A percentile compares a stretch with the other conserved stretches of the same genome.
These are phyloP conservation scores for Pythium aquatile DNA, from an alignment of 352 stramenopile genomes.

Conservation along the genomic window DNA sequence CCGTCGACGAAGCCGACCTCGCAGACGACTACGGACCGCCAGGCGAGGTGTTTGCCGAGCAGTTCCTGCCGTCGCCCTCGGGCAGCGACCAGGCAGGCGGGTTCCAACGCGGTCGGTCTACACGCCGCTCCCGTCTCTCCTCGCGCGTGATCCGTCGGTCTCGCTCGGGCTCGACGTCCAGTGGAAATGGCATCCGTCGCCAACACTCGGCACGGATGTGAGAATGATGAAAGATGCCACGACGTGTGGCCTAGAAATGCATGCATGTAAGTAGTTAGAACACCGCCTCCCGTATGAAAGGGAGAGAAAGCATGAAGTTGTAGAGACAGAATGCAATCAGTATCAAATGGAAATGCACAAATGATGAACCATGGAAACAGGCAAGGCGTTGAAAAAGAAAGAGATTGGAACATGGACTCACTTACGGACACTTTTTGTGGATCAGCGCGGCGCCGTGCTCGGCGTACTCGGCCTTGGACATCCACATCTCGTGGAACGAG, in stretches of 20 bases:
- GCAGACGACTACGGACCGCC: slow-evolving; percentile 26
- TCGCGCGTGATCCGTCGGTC: slow-evolving; percentile 21
- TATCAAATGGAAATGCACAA: slow-evolving; percentile 1
- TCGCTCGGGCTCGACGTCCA: slow-evolving; percentile 24
- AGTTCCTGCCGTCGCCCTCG: slow-evolving; percentile 39
- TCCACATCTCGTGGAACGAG: slow-evolving; percentile 99
- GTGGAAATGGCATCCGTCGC: slow-evolving; percentile 6
- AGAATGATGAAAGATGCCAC: neutral
- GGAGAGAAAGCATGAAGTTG: neutral
- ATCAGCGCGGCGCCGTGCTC: slow-evolving; percentile 96
- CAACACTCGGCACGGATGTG: slow-evolving; percentile 19
- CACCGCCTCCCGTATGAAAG: neutral
- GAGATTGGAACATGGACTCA: neutral
- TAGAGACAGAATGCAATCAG: neutral
- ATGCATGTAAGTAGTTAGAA: neutral
- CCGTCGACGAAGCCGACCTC: slow-evolving; percentile 41
- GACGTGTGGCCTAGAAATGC: neutral
- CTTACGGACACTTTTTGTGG: slow-evolving; percentile 94
- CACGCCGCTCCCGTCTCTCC: slow-evolving; percentile 18
- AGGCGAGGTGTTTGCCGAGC: slow-evolving; percentile 43
- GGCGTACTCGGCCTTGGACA: slow-evolving; percentile 98
- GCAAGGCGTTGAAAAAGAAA: too few species aligned
- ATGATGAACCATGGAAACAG: too few species aligned
- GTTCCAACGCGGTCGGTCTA: slow-evolving; percentile 15
- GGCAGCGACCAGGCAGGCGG: slow-evolving; percentile 14